These are phyloP conservation scores for Acacia pycnantha DNA, from an alignment of 331 rosid species.

Conservation along the genomic window DNA sequence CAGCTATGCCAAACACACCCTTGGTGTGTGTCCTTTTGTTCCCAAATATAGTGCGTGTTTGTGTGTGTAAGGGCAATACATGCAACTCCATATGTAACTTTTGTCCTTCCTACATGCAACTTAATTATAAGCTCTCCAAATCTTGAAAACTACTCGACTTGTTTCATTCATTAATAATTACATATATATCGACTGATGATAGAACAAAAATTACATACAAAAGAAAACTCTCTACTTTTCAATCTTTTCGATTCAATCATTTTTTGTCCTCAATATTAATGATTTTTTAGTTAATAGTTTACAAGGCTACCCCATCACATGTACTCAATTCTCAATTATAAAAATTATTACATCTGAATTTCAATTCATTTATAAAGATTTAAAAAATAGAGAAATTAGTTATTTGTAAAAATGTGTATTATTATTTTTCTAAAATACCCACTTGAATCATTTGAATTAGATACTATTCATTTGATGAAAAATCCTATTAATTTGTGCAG, in stretches of 20 bases:
- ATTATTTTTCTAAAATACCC: too few species aligned
- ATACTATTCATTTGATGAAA: too few species aligned
- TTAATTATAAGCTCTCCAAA: not conserved
- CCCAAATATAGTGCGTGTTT: not conserved
- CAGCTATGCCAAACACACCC: too few species aligned
- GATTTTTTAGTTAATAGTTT: not conserved
- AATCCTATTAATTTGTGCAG: too few species aligned
- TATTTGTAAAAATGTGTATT: not conserved
- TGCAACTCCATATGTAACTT: conserved; percentile 20
- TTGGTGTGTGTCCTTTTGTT: not conserved
- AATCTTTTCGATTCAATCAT: not conserved
- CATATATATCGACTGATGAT: not conserved
- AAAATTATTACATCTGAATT: not conserved
- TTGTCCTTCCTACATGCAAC: not conserved
- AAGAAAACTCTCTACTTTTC: not conserved
- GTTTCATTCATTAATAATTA: not conserved
- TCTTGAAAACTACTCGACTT: not conserved
- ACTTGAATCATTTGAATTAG: not conserved
- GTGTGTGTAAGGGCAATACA: too few species aligned
- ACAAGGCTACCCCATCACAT: not conserved
- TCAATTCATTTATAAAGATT: too few species aligned
- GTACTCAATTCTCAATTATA: not conserved
- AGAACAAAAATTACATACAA: not conserved
- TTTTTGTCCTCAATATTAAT: not conserved
- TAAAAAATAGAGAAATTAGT: too few species aligned